Conservation (phyloP, 1,284 basidiomycete species). For the Fomitopsis schrenkii region DNA sequence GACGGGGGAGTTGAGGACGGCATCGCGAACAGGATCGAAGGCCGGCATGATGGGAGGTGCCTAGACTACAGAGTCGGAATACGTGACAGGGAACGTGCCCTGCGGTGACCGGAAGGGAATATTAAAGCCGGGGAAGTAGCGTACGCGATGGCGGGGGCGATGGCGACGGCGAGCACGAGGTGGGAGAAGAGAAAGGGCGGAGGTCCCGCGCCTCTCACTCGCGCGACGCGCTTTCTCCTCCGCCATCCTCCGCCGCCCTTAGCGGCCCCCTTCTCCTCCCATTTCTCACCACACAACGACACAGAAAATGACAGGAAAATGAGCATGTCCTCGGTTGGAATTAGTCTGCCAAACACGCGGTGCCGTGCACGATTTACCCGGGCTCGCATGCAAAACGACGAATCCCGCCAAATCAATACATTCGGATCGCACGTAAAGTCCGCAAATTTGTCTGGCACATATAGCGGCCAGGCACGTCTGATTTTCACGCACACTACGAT, state of each 20-base stretch:
- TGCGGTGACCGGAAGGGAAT: background rate
- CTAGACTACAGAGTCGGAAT: background rate
- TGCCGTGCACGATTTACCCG: background rate
- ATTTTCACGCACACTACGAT: background rate
- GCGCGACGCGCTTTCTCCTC: background rate
- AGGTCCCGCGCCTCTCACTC: background rate
- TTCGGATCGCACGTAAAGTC: background rate
- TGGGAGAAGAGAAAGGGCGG: background rate
- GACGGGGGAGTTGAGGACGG: constrained; percentile 66
- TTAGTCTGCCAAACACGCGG: background rate
- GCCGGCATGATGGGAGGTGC: constrained; percentile 53
- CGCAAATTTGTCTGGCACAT: too few species aligned
- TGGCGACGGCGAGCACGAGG: constrained; percentile 1
- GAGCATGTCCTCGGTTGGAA: background rate
- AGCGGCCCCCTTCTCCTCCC: background rate
- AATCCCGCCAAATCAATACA: background rate
- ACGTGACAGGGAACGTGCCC: constrained; percentile 2
- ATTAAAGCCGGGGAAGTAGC: background rate
- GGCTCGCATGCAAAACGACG: background rate
- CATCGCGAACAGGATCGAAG: constrained; percentile 81
- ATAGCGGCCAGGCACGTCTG: background rate
- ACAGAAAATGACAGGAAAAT: background rate
- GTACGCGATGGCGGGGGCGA: background rate
- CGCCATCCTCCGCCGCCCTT: background rate
- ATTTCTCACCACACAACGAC: background rate